Conservation (phyloP, 2,329 filamentous ascomycete genomes). For the Aureobasidium vineae region DNA sequence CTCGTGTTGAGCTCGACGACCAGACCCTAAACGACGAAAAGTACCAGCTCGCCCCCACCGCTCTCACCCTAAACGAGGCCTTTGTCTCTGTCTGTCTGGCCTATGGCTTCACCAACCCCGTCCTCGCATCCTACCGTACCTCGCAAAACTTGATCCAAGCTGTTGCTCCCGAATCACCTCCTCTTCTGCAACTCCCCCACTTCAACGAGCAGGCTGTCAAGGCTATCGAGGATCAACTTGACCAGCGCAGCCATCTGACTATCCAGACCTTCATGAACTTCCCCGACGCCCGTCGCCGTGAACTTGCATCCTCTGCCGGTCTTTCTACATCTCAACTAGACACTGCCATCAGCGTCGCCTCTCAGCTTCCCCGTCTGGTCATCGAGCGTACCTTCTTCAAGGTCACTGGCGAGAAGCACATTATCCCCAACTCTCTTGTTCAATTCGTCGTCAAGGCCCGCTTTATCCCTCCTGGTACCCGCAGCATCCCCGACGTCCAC, state of each 20-base stretch:
- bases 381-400: constrained; percentile 98
- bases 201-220: constrained; percentile 65
- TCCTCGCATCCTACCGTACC: constrained; percentile 76
- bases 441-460: constrained; percentile 94
- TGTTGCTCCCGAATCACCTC: constrained; percentile 75
- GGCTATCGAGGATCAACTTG: constrained; percentile 64
- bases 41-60: constrained; percentile 83
- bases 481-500: constrained; percentile 70
- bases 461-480: constrained; percentile 82
- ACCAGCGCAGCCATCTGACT: constrained; percentile 62
- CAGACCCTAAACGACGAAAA: constrained; percentile 76
- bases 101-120: constrained; percentile 77
- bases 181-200: constrained; percentile 86
- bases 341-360: constrained; percentile 71
- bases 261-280: constrained; percentile 88
- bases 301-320: constrained; percentile 68
- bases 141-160: constrained; percentile 90
- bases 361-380: constrained; percentile 77
- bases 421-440: constrained; percentile 89
- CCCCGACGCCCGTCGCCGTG: constrained; percentile 69
- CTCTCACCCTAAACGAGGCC: constrained; percentile 78
- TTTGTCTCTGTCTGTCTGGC: constrained; percentile 85
- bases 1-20: constrained; percentile 81
- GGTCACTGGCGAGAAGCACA: constrained; percentile 88
- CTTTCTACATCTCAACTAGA: constrained; percentile 75